Percentiles rank a stretch among this genome's conserved stretches.
These are phyloP conservation scores for Penicillium soppii DNA, from an alignment of 495 filamentous ascomycete species.

Conservation along the genomic window DNA sequence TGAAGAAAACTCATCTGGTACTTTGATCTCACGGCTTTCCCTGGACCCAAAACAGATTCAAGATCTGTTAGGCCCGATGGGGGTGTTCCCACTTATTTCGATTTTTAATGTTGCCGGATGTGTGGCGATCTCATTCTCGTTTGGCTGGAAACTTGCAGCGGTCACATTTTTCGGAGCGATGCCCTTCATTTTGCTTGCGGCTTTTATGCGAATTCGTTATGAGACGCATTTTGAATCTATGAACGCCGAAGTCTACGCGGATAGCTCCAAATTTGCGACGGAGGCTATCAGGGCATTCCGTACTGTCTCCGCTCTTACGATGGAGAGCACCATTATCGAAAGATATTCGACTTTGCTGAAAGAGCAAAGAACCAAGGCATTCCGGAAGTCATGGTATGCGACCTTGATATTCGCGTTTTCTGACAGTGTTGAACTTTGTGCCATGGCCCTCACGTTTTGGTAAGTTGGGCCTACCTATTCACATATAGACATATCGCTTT, in stretches of 20 bases:
- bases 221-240: constrained; percentile 53
- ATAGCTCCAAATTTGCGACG: constrained; percentile 53
- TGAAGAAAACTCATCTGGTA: constrained; percentile 47
- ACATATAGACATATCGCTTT: too few relatives aligned
- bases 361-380: constrained; percentile 50
- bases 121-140: constrained; percentile 53
- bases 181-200: constrained; percentile 53
- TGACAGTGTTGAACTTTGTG: constrained; percentile 47
- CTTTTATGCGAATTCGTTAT: constrained; percentile 53
- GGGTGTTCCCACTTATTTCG: constrained; percentile 31
- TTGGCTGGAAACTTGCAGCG: constrained; percentile 63
- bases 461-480: neutral
- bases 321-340: constrained; percentile 49
- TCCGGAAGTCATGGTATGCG: constrained; percentile 50
- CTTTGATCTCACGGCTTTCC: constrained; percentile 50
- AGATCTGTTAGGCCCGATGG: constrained; percentile 54
- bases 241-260: constrained; percentile 56
- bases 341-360: constrained; percentile 50
- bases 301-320: constrained; percentile 55
- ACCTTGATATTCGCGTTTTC: constrained; percentile 36
- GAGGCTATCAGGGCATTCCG: constrained; percentile 59
- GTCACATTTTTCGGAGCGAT: constrained; percentile 55
- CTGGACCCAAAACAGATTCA: constrained; percentile 62
- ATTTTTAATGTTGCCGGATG: constrained; percentile 55
- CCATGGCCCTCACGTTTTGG: constrained; percentile 59